These are phyloP conservation scores for Melocanna baccifera DNA, from an alignment of 176 grass and related monocot genomes.

Conservation along the genomic window DNA sequence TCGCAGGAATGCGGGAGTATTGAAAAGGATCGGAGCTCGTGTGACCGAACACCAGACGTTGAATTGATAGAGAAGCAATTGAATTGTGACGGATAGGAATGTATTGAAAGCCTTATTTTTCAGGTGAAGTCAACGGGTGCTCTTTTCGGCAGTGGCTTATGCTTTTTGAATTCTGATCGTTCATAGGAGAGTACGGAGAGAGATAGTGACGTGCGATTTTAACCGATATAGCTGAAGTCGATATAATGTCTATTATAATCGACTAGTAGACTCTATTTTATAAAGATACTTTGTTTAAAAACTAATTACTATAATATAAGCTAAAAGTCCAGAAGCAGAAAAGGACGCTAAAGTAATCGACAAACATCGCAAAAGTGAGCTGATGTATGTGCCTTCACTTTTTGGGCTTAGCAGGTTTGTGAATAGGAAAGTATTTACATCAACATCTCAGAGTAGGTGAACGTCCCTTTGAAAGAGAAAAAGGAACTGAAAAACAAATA, in stretches of 20 bases:
- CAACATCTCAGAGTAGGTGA: slow-evolving; percentile 18
- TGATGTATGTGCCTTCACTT: neutral
- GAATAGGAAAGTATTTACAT: neutral
- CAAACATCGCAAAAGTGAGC: neutral
- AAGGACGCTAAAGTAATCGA: no score
- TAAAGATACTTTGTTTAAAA: no score
- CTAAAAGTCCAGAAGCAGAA: no score
- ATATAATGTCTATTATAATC: no score
- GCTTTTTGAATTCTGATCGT: no score
- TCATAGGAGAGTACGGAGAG: no score
- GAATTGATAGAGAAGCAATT: neutral
- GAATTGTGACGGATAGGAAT: neutral
- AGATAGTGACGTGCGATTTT: no score
- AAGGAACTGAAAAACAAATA: neutral
- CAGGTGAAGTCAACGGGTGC: neutral
- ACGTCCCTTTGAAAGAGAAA: neutral
- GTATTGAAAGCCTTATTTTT: neutral
- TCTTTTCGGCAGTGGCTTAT: no score
- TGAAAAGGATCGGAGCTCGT: neutral
- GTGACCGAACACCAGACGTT: neutral
- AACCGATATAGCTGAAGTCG: no score
- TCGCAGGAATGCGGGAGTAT: neutral
- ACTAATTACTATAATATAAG: no score
- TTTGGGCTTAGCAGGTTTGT: neutral
- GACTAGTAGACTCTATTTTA: no score